Base-by-base conservation (phyloP, 2,329 filamentous ascomycete genomes). In the Mollisiaceae sp. region DNA sequence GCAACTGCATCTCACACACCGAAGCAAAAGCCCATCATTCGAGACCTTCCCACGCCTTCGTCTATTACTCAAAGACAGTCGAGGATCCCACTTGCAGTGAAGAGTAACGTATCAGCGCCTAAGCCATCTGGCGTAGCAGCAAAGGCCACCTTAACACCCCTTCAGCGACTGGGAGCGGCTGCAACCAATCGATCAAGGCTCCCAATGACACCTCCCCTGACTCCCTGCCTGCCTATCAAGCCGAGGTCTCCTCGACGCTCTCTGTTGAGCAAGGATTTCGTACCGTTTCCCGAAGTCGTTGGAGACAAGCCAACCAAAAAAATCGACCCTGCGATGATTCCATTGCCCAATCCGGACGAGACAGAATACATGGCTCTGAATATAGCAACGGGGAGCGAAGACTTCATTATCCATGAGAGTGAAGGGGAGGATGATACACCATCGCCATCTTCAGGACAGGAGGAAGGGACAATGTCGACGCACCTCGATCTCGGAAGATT, bases 341-440 rank as follows among this genome's bases (percentile, higher is more conserved):
- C 75, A 76, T 70, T 78, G 70, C 70, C 73, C 64, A 24, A 67
- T 72, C 20, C 70, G 47, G 62, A 73, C 56, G 65, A 73, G 4
- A 60, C 38, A 2, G 71, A 74, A 62, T 73, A 62, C 38, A 64
- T 66, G 5, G 63, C 69, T 39, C 59, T 73, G 41, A 63, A 61
- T 52, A 56, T 41, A 41, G 52, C 75, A 8, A 71, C 76, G 54
- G 83, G 83, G 2, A 85, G 83, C 65, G 83, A 86, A 69, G 83
- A 86, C 69, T 71, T 80, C 43, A 80, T 86, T 22, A 73, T 84
- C 45, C 82, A 81, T 22, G 78, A 82, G 64, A 85, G 82, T 59
- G 83, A 85, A 50, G 81, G 67, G 47, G 75, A 76, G 8, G 73
- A 73, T n/a, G 74, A 75, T 15, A 50, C 62, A 12, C 59, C 74